A percentile compares a stretch with the other conserved stretches of the same genome.
phyloP scores from a whole-genome alignment of 139 green algal species.

The Chlamydomonas incerta region DNA sequence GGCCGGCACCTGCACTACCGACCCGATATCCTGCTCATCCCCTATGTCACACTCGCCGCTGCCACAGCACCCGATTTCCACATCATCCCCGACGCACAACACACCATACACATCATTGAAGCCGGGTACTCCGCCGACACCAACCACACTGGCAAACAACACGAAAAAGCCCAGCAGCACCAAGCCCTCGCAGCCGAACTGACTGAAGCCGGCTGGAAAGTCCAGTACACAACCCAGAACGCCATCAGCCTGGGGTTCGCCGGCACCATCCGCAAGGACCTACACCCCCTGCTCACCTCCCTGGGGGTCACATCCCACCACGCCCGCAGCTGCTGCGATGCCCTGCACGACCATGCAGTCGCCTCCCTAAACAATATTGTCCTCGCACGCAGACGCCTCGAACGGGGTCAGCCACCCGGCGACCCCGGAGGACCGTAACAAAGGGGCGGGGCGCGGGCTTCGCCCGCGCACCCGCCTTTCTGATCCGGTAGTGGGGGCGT shows the following conservation, averaged over 20 bases:
- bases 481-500: too few relatives aligned
- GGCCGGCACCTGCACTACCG: background rate
- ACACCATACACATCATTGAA: background rate
- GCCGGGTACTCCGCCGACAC: background rate
- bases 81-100: background rate
- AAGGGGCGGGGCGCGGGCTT: too few relatives aligned
- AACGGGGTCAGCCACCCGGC: too few relatives aligned
- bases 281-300: too few relatives aligned
- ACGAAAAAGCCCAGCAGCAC: background rate
- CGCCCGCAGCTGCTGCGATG: too few relatives aligned
- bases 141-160: background rate
- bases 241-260: background rate
- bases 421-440: too few relatives aligned
- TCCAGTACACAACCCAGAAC: background rate
- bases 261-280: background rate
- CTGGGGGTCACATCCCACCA: too few relatives aligned
- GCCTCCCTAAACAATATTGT: too few relatives aligned
- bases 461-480: too few relatives aligned
- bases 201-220: background rate
- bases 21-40: background rate
- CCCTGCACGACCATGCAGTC: too few relatives aligned
- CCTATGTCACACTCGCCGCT: background rate
- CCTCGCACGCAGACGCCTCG: too few relatives aligned
- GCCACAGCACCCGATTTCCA: too few relatives aligned
- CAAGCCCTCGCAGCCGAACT: background rate